Percentiles rank a stretch among this genome's conserved stretches.
These are phyloP conservation scores for Clavispora vitiphila DNA, from an alignment of 805 yeast species.

Conservation along the genomic window DNA sequence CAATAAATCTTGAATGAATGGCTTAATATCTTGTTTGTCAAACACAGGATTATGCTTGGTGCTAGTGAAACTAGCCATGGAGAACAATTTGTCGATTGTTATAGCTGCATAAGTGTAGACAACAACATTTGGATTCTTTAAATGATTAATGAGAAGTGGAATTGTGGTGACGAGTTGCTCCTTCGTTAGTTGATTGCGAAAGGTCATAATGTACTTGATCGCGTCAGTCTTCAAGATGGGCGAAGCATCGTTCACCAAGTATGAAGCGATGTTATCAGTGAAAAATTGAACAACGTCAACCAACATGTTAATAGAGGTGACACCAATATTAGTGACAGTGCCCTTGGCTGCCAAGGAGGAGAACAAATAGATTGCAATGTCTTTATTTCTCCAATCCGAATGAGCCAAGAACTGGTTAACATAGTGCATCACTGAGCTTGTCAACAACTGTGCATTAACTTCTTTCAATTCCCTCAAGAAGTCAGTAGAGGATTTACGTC, in stretches of 20 bases:
- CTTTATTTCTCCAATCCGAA: constrained; percentile 77
- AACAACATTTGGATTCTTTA: constrained; percentile 57
- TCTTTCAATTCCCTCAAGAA: constrained; percentile 82
- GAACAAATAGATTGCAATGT: constrained; percentile 79
- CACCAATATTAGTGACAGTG: constrained; percentile 78
- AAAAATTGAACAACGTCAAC: constrained; percentile 88
- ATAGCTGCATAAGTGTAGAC: constrained; percentile 92
- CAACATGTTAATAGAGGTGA: constrained; percentile 75
- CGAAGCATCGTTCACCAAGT: constrained; percentile 58
- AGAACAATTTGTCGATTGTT: constrained; percentile 81
- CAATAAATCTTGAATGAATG: constrained; percentile 55
- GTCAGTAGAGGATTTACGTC: constrained; percentile 91
- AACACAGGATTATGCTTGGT: constrained; percentile 58
- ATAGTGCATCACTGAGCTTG: constrained; percentile 68
- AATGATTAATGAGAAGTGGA: constrained; percentile 70
- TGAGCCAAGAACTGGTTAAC: constrained; percentile 57
- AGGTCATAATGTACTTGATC: constrained; percentile 80
- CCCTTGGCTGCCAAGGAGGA: constrained; percentile 91
- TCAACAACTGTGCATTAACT: constrained; percentile 67
- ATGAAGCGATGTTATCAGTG: constrained; percentile 73
- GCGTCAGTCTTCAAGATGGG: constrained; percentile 90
- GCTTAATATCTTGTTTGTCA: constrained; percentile 64
- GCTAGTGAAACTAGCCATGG: constrained; percentile 58
- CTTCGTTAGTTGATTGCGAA: constrained; percentile 89
- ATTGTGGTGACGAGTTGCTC: constrained; percentile 74